Evolutionary conservation across 1,284 basidiomycete genomes (phyloP), one percentile per base, ranked within the genome.

Genomic region (Heterobasidion parviporum): DNA sequence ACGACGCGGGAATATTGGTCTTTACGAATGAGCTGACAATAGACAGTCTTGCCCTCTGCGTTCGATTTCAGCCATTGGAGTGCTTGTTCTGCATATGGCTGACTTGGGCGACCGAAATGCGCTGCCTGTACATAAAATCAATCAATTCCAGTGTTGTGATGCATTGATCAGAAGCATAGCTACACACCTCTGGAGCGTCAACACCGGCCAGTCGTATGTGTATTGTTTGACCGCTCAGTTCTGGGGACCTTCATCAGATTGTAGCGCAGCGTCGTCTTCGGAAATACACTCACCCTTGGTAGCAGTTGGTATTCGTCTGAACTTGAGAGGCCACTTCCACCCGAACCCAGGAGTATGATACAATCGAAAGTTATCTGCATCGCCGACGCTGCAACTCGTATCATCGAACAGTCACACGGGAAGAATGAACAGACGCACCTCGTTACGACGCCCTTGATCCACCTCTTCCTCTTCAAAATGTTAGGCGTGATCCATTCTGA

Each of bases 1-100:
- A 94, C 93, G 14, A 92, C 78, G 4, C 93, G 84, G 1, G 75
- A 74, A 65, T 95, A 95, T 62, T 93, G 92, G 66, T 96, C 94
- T 56, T 81, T 83, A 6, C 81, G 74, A 38, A 90, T 59, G 3
- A 94, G 67, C 62, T 92, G 85, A 60, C 87, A 87, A 56, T 81
- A 82, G 0, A 92, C 71, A 0, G 69, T 74, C 60, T 77, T 77
- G n/a, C 86, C 79, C 20, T 76, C 68, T 57, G 88, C 68, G 41
- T 73, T 68, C n/a, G 69, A 60, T 59, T 78, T 82, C 6, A 95
- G 74, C 87, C 89, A 94, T 0, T 74, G 75, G 8, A 91, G 68
- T 49, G 85, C 85, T 64, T 94, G 92, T 36, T 73, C 69, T 0
- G 84, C 73, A 59, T 85, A 85, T 0, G 85, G 83, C 65, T 95